A percentile compares a stretch with the other conserved stretches of the same genome.
Evolutionary conservation across 2,329 filamentous ascomycete genomes (phyloP).

Genomic region (Aspergillus ochraceus): DNA sequence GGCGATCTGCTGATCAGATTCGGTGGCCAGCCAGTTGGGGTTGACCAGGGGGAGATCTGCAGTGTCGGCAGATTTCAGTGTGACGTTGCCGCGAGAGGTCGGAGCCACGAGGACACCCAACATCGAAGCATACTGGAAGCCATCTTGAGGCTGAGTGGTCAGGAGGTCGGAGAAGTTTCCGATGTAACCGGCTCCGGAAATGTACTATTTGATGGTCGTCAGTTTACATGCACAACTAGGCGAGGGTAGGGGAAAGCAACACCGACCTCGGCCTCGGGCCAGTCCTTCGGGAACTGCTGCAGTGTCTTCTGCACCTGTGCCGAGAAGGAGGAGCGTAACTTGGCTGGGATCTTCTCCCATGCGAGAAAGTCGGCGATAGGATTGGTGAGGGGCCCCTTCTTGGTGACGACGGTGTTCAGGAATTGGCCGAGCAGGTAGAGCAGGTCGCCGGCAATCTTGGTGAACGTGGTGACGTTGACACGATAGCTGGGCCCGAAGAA

Average conservation of each 20-base stretch:
- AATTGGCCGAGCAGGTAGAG: conserved; percentile 15
- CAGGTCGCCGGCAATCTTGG: conserved; percentile 16
- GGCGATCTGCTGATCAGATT: conserved; percentile 45
- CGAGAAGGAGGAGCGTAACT: conserved; percentile 21
- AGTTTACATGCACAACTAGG: neutral
- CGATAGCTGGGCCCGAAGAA: conserved; percentile 30
- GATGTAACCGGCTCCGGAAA: conserved; percentile 25
- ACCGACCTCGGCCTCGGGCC: conserved; percentile 37
- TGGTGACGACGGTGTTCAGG: conserved; percentile 8
- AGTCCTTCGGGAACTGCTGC: conserved; percentile 31
- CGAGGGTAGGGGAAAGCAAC: neutral
- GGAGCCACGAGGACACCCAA: conserved; percentile 31
- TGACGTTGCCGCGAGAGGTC: conserved; percentile 47
- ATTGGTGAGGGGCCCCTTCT: conserved; percentile 26
- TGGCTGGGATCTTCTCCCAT: conserved; percentile 35
- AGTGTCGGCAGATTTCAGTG: conserved; percentile 29
- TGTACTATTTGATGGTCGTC: conserved; percentile 18
- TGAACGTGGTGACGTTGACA: conserved; percentile 27
- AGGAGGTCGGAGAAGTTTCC: conserved; percentile 25
- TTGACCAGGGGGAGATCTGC: conserved; percentile 45
- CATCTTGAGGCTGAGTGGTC: conserved; percentile 20
- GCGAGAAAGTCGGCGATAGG: conserved; percentile 27
- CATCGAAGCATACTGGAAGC: conserved; percentile 27
- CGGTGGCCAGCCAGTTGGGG: conserved; percentile 47
- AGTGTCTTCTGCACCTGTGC: conserved; percentile 17